Conservation (phyloP, 2,329 filamentous ascomycete species). For the Exophiala oligosperma region DNA sequence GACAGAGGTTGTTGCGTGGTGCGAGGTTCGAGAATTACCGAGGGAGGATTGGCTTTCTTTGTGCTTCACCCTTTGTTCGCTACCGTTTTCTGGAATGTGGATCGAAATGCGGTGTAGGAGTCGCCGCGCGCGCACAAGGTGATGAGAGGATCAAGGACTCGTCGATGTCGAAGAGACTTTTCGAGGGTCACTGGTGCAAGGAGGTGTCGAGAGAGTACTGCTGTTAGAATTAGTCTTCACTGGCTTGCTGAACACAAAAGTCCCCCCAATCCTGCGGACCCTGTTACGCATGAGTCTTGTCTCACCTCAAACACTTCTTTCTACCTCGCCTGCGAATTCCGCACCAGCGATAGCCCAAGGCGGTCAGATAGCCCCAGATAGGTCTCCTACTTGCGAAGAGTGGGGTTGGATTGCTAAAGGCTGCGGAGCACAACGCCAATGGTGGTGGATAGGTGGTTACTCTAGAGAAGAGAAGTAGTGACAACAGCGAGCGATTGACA, state of each 20-base stretch:
- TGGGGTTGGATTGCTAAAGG: constrained; percentile 11
- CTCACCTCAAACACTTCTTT: background rate
- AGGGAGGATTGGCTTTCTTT: background rate
- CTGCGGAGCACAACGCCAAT: constrained; percentile 9
- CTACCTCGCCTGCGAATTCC: constrained; percentile 3
- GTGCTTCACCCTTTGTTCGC: background rate
- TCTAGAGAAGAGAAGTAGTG: background rate
- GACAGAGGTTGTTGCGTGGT: no score
- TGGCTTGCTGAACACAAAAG: background rate
- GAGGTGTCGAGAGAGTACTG: background rate
- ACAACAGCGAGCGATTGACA: background rate
- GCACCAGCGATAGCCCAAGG: constrained; percentile 5
- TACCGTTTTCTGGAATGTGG: background rate
- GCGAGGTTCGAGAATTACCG: background rate
- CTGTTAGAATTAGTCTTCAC: background rate
- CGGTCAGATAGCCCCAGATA: background rate
- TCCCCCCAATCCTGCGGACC: background rate
- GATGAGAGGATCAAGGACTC: no score
- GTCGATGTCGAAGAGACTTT: no score
- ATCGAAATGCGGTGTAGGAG: background rate
- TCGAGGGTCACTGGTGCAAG: background rate
- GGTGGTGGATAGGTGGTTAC: background rate
- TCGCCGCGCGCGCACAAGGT: background rate
- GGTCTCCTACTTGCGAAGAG: background rate
- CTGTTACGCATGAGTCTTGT: background rate